These are phyloP conservation scores for Amniculicola lignicola DNA, from an alignment of 495 filamentous ascomycete species.

Conservation along the genomic window DNA sequence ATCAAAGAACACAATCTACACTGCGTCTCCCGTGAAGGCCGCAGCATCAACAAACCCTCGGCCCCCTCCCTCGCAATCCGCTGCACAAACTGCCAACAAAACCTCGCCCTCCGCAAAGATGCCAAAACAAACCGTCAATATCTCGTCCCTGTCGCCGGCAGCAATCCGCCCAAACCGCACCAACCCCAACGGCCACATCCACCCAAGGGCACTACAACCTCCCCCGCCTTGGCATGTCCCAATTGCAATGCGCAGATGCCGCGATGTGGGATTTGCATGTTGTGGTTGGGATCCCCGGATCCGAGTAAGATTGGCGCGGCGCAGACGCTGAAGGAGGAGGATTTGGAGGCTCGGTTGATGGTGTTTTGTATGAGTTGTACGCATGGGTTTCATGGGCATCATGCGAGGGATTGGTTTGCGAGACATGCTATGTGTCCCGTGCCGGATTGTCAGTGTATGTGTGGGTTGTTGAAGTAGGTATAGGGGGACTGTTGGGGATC, in stretches of 20 bases:
- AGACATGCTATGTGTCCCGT: slow-evolving; percentile 80
- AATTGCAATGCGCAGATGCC: slow-evolving; percentile 84
- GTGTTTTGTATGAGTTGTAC: slow-evolving; percentile 85
- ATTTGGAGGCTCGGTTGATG: slow-evolving; percentile 48
- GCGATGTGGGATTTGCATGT: slow-evolving; percentile 81
- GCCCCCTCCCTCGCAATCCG: slow-evolving; percentile 26
- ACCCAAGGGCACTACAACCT: slow-evolving; percentile 41
- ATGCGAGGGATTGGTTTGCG: slow-evolving; percentile 84
- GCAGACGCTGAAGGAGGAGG: slow-evolving; percentile 42
- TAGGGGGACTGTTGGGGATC: too few species aligned
- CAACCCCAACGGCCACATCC: slow-evolving; percentile 25
- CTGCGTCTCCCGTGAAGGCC: slow-evolving; percentile 31
- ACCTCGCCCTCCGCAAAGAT: slow-evolving; percentile 27
- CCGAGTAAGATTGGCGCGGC: slow-evolving; percentile 58
- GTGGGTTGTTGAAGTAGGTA: slow-evolving; percentile 46
- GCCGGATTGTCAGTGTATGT: slow-evolving; percentile 83
- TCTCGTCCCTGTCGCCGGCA: slow-evolving; percentile 13
- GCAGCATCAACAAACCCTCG: slow-evolving; percentile 29
- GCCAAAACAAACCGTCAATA: slow-evolving; percentile 21
- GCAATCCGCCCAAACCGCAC: slow-evolving; percentile 2
- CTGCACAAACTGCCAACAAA: slow-evolving; percentile 33
- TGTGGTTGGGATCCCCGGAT: slow-evolving; percentile 78
- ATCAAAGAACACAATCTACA: slow-evolving; percentile 39
- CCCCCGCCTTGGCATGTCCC: slow-evolving; percentile 64
- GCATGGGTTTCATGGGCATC: slow-evolving; percentile 85